phyloP scores from a whole-genome alignment of 78 protist species.

The Paratrimastix pyriformis region DNA sequence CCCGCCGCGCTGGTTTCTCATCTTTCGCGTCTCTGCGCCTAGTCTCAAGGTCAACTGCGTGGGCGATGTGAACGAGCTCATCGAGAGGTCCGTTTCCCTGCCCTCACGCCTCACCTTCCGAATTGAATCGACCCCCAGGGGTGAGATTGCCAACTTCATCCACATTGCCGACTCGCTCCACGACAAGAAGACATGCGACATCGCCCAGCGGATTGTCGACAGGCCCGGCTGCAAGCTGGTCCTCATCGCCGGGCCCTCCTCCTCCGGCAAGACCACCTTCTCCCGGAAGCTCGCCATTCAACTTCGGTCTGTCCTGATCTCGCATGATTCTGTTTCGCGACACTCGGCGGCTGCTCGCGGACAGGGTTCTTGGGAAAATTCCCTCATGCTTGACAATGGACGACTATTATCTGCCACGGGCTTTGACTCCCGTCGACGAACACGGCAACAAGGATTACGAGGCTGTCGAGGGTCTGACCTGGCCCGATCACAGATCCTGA shows the following conservation, averaged over 20 bases:
- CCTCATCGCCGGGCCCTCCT: slow-evolving; percentile 52
- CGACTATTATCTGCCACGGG: slow-evolving; percentile 25
- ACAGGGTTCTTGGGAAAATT: not conserved
- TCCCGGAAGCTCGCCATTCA: slow-evolving; percentile 25
- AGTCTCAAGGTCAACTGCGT: slow-evolving; percentile 8
- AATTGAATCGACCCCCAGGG: too few relatives aligned
- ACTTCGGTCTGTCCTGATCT: too few relatives aligned
- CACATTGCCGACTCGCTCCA: slow-evolving; percentile 14
- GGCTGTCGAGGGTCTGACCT: slow-evolving; percentile 18
- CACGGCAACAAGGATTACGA: slow-evolving; percentile 40
- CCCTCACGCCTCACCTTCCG: too few relatives aligned
- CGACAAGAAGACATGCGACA: not conserved
- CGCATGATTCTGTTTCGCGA: too few relatives aligned
- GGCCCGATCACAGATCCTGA: not conserved
- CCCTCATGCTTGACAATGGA: slow-evolving; percentile 27
- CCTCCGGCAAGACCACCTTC: slow-evolving; percentile 54
- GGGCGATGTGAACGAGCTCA: slow-evolving; percentile 17
- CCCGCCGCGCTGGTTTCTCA: too few relatives aligned
- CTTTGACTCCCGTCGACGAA: not conserved
- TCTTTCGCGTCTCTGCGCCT: too few relatives aligned
- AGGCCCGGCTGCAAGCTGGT: not conserved
- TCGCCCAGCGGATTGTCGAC: not conserved
- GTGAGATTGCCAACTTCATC: not conserved
- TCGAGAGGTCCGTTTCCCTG: not conserved
- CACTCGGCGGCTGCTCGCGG: too few relatives aligned